A percentile compares a stretch with the other conserved stretches of the same genome.
Evolutionary conservation across 2,329 filamentous ascomycete species (phyloP).

Genomic region (Claviceps humidiphila): DNA sequence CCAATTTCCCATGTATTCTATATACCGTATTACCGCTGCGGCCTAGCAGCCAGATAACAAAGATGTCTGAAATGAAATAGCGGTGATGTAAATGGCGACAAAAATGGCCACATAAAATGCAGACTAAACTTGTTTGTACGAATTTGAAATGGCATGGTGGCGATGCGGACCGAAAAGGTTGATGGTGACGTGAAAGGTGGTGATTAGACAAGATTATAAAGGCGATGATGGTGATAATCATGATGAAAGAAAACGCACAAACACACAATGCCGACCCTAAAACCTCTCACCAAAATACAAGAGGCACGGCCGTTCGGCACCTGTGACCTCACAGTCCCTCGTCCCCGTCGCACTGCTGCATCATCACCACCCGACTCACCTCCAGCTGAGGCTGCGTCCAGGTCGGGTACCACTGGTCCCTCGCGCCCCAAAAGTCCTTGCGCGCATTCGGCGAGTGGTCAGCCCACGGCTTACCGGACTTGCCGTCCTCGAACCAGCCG

Average conservation of each 20-base stretch:
- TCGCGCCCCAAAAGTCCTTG: constrained; percentile 64
- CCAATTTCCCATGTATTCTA: no score
- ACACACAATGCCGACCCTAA: not conserved
- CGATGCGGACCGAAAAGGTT: no score
- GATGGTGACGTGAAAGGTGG: no score
- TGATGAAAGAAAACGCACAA: not conserved
- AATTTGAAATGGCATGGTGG: no score
- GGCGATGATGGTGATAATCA: no score
- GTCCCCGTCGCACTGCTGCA: constrained; percentile 53
- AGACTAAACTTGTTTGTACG: no score
- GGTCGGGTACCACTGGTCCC: constrained; percentile 53
- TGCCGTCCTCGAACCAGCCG: constrained; percentile 70
- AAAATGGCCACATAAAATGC: no score
- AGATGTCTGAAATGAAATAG: no score
- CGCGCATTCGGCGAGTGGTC: constrained; percentile 52
- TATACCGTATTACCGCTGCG: no score
- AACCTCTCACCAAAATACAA: not conserved
- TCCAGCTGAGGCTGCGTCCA: constrained; percentile 59
- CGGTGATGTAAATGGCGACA: no score
- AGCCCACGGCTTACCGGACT: constrained; percentile 65
- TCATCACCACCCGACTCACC: constrained; percentile 56
- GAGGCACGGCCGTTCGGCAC: not conserved
- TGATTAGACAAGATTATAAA: no score
- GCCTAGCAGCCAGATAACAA: no score
- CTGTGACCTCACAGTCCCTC: constrained; percentile 31